A percentile compares a stretch with the other conserved stretches of the same genome.
Evolutionary conservation across 768 basidiomycete species (phyloP).

Genomic region (Ephemerocybe angulata): DNA sequence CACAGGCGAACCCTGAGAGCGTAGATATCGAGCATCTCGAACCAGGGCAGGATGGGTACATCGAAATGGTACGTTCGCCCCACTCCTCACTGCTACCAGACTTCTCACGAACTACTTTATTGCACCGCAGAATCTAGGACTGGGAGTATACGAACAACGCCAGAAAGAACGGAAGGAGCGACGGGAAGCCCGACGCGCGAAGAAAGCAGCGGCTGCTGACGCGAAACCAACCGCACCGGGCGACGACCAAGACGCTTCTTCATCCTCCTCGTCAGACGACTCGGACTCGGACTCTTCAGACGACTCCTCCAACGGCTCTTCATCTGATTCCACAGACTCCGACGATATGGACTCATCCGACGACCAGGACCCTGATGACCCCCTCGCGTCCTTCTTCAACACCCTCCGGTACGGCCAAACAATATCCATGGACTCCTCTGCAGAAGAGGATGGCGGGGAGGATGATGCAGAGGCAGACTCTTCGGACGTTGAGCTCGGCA

Average conservation of each 20-base stretch:
- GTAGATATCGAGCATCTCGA: conserved; percentile 69
- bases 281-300: not conserved
- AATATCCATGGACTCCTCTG: conserved; percentile 24
- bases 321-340: not conserved
- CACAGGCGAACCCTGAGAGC: conserved; percentile 46
- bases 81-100: not conserved
- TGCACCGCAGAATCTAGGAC: conserved; percentile 51
- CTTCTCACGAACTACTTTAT: conserved; percentile 4
- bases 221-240: too few relatives aligned
- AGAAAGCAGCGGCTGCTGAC: not conserved
- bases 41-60: conserved; percentile 41
- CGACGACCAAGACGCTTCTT: not conserved
- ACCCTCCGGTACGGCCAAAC: not conserved
- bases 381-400: not conserved
- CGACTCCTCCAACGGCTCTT: too few relatives aligned
- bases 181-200: conserved; percentile 20
- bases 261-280: conserved; percentile 1
- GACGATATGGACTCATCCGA: not conserved
- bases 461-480: conserved; percentile 19
- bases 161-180: conserved; percentile 14
- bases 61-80: conserved; percentile 55
- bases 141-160: conserved; percentile 55
- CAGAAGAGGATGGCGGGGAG: conserved; percentile 28
- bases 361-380: not conserved
- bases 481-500: conserved; percentile 19